A percentile compares a stretch with the other conserved stretches of the same genome.
Conservation (phyloP, 768 basidiomycete species). For the Boletus sp. region DNA sequence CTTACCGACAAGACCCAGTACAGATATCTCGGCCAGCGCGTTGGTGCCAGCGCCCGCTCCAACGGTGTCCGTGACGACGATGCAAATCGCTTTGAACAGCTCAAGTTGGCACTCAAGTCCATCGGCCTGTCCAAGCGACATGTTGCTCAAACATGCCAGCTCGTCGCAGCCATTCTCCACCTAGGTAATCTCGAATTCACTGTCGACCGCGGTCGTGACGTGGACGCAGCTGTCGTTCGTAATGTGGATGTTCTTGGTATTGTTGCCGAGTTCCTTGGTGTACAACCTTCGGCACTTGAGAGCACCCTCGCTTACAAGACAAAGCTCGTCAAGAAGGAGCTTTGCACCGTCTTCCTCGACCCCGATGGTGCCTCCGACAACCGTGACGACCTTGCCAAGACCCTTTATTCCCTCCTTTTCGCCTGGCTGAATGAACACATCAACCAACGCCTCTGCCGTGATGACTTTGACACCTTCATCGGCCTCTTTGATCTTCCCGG, state of each 20-base stretch:
- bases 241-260: conserved; percentile 80
- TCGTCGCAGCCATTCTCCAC: conserved; percentile 93
- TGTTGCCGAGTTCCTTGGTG: conserved; percentile 89
- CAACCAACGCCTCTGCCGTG: conserved; percentile 91
- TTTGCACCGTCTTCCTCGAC: conserved; percentile 96
- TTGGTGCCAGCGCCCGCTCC: conserved; percentile 39
- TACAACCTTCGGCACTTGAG: conserved; percentile 69
- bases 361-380: conserved; percentile 91
- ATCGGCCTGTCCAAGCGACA: conserved; percentile 92
- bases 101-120: conserved; percentile 90
- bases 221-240: conserved; percentile 89
- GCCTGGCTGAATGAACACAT: conserved; percentile 96
- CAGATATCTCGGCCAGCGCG: conserved; percentile 80
- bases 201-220: conserved; percentile 76
- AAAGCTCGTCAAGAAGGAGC: conserved; percentile 89
- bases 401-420: conserved; percentile 90
- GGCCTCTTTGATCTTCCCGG: conserved; percentile 94
- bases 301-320: conserved; percentile 85
- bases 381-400: conserved; percentile 90
- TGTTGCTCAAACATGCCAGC: conserved; percentile 93
- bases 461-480: conserved; percentile 90
- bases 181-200: conserved; percentile 94
- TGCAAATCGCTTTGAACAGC: conserved; percentile 84
- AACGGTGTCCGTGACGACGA: conserved; percentile 70
- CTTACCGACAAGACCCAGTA: conserved; percentile 79